Conservation (phyloP, 768 basidiomycete species). For the Leccinum rimulosum region DNA sequence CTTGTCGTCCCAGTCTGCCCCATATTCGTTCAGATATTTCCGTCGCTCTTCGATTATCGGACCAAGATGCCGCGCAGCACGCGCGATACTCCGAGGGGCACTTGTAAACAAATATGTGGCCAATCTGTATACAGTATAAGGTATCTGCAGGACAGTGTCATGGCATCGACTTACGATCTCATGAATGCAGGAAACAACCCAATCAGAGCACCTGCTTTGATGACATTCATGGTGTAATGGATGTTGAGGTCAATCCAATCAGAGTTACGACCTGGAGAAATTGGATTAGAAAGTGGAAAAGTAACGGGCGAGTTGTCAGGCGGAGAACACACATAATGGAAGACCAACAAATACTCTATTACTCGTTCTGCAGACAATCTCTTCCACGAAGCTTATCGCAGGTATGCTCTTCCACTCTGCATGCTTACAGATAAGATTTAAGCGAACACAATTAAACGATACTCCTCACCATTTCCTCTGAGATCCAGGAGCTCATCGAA, state of each 20-base stretch:
- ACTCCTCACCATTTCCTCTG: not conserved
- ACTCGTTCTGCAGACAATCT: constrained; percentile 40
- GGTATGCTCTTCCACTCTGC: not conserved
- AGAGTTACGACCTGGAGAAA: not conserved
- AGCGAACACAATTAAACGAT: not conserved
- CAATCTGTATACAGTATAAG: not conserved
- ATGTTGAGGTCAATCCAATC: constrained; percentile 26
- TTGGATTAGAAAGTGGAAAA: not conserved
- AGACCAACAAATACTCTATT: constrained; percentile 49
- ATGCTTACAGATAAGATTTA: not conserved
- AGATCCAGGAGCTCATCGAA: constrained; percentile 19
- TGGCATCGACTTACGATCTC: constrained; percentile 26
- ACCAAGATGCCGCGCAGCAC: constrained; percentile 13
- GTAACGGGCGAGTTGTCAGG: not conserved
- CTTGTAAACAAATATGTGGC: not conserved
- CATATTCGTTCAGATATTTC: constrained; percentile 19
- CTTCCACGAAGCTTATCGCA: constrained; percentile 12
- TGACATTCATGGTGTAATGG: constrained; percentile 30
- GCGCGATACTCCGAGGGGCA: not conserved
- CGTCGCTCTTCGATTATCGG: constrained; percentile 32
- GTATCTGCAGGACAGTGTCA: not conserved
- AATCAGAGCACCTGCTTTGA: constrained; percentile 6
- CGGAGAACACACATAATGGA: constrained; percentile 36
- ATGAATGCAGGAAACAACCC: constrained; percentile 30
- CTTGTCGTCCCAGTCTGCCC: constrained; percentile 27